phyloP scores from a whole-genome alignment of 257 asterid genomes.

The Coffea canephora region DNA sequence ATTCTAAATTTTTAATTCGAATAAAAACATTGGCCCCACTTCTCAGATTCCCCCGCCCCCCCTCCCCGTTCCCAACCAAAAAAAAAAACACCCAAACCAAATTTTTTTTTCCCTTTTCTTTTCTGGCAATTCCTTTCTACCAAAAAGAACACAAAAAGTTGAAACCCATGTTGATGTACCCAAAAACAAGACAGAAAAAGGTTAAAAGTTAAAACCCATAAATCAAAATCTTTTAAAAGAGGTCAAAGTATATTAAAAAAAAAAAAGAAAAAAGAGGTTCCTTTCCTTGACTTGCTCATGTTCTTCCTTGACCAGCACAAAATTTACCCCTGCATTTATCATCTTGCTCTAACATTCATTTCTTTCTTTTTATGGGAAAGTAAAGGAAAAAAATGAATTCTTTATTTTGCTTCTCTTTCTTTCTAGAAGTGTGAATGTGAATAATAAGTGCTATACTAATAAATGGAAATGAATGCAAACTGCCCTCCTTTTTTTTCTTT shows the following conservation, averaged over 20 bases:
- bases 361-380: not conserved
- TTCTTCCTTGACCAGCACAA: not conserved
- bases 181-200: no score
- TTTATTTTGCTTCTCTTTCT: not conserved
- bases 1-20: not conserved
- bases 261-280: not conserved
- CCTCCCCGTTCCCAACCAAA: no score
- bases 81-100: no score
- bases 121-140: not conserved
- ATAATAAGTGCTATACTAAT: not conserved
- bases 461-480: conserved; percentile 2
- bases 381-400: not conserved
- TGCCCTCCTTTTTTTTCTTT: not conserved
- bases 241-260: not conserved
- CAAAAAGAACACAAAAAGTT: not conserved
- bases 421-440: conserved; percentile 11
- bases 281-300: not conserved
- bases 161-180: no score
- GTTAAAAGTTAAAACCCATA: not conserved
- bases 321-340: not conserved
- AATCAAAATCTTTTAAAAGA: not conserved
- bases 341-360: not conserved
- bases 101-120: no score
- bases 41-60: no score
- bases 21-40: no score